Base-by-base conservation (phyloP, 176 grass and related monocot genomes). In the Echinochloa phyllopogon region DNA sequence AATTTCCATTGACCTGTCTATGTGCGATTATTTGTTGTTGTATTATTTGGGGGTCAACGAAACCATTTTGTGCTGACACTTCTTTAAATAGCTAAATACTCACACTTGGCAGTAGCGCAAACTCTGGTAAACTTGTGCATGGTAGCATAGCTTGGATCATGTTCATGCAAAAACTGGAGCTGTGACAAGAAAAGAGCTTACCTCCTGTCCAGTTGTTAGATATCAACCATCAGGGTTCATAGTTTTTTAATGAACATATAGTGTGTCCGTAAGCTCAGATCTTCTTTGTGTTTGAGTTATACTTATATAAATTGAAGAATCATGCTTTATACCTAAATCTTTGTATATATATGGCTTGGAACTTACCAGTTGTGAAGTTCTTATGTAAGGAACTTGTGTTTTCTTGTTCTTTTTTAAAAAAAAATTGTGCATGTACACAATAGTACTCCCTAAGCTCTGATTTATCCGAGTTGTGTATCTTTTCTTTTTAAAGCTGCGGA, bases 61-160 rank as follows among this genome's bases (percentile, higher is more conserved):
- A 25, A 65, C 10, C 0, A 38, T 65, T 56, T 6, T 68, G 39
- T 53, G 56, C 0, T 33, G 4, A 52, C n/a, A n/a, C 3, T n/a
- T 38, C 15, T 61, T 29, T 37, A 23, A 18, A 23, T 65, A 80
- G 69, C 16, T 53, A 20, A 36, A 57, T 56, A 45, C 47, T 80
- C 23, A 8, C 44, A 80, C 51, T 21, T 3, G 64, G 1, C 50
- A 38, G 12, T 84, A 25, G 21, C 33, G 37, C 6, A 3, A 84
- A 13, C 24, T 80, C 39, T 43, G 11, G 6, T 61, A 56, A 82
- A 75, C 52, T 7, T 61, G 33, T 77, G 11, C 64, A 52, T 77
- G 59, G 23, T 72, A 83, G 5, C 38, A 48, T 88, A 56, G 40
- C 55, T 1, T 82, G 23, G 3, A 72, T 23, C 72, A 42, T 71